Evolutionary conservation across 2,329 filamentous ascomycete genomes (phyloP).

Genomic region (Tolypocladium endophyticum): DNA sequence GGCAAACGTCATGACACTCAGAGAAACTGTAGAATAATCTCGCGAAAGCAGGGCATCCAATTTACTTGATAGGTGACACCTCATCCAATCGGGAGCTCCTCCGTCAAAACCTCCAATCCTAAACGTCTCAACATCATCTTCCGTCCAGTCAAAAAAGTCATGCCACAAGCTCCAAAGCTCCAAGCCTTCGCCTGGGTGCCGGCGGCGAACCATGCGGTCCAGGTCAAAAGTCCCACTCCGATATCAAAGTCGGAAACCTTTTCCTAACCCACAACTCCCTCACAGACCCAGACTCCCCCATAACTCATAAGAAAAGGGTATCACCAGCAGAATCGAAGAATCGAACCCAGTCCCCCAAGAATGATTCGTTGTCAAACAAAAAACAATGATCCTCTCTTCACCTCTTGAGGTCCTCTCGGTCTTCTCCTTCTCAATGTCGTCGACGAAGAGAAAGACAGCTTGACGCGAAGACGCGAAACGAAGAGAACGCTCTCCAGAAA

Average conservation of each 20-base stretch:
- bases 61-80: background rate
- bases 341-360: slow-evolving; percentile 9
- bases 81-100: background rate
- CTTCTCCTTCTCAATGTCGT: background rate
- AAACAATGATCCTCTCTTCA: background rate
- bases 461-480: slow-evolving; percentile 8
- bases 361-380: slow-evolving; percentile 9
- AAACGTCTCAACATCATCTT: background rate
- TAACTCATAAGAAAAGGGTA: slow-evolving; percentile 18
- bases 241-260: background rate
- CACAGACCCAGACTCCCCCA: background rate
- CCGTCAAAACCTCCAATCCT: background rate
- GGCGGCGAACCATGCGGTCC: background rate
- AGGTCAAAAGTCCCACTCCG: background rate
- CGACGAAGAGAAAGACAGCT: slow-evolving; percentile 10
- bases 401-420: background rate
- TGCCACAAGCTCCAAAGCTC: background rate
- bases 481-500: slow-evolving; percentile 11
- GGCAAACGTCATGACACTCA: too few relatives aligned
- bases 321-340: slow-evolving; percentile 21
- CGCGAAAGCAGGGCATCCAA: background rate
- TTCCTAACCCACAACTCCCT: background rate
- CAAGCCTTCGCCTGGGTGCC: background rate
- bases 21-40: background rate
- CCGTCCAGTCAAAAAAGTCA: background rate